Base-by-base conservation (phyloP, 371 early-diverging fungal species). In the Mucor mucedo region DNA sequence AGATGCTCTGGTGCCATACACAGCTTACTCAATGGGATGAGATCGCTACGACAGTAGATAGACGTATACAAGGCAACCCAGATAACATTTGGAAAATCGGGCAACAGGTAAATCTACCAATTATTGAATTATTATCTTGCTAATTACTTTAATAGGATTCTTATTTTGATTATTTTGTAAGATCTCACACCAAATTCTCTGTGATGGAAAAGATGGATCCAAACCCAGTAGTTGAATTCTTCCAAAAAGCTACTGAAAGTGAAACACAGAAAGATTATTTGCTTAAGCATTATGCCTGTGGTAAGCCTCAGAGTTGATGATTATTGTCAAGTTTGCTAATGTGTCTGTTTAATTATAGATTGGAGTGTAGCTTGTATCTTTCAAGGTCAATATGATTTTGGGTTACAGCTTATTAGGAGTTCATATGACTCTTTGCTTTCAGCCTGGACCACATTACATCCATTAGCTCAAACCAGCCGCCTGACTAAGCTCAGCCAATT, bases 1-100 rank as follows among this genome's bases (percentile, higher is more conserved):
- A 86, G 33, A 80, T 84, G 52, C 69, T 89, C 27, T 79, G 79
- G 39, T 91, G 90, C 58, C 69, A 85, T 60, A 85, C 84, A 30
- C 80, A 87, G 39, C 70, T 92, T 33, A 83, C 84, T 1, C 76
- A 86, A 50, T 92, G 91, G 90, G 85, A 85, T 16, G 71, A 70
- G 11, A 72, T 92, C 16, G 80, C 80, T 16, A 65, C 59, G 1
- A 69, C 71, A 58, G 75, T 86, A 13, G 63, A 73, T 48, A 60
- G 67, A 5, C 81, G 78, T 42, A 42, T 87, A 48, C 78, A 83
- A 0, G 66, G 72, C 16, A 62, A 85, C 38, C 63, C 72, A 7
- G 62, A 28, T 10, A 50, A 7, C 50, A 50, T 50, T 3, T 50
- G 50, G 50, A 30, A 50, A 11, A 8, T 30, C 3, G 32, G 32